Percentiles rank a stretch among this genome's conserved stretches.
These are phyloP conservation scores for Termitomyces sp. DNA, from an alignment of 768 basidiomycete species.

Conservation along the genomic window DNA sequence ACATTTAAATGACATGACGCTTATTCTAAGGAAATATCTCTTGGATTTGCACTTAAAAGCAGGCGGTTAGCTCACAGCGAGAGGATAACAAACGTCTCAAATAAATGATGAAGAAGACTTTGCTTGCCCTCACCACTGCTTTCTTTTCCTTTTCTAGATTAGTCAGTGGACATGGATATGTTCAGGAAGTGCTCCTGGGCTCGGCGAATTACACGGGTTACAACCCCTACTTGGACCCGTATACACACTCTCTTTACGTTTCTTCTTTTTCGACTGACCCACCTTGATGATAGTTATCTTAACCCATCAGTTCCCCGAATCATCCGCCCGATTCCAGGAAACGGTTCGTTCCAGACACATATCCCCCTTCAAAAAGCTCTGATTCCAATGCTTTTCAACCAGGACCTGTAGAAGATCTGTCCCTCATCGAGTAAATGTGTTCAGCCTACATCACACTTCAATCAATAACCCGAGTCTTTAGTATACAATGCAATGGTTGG, in stretches of 20 bases:
- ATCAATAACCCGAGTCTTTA: background rate
- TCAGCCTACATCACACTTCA: no score
- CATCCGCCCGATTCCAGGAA: slow-evolving; percentile 31
- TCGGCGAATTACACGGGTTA: slow-evolving; percentile 28
- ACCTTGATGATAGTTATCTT: slow-evolving; percentile 14
- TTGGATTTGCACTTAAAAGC: background rate
- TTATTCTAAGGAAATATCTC: background rate
- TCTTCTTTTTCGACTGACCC: background rate
- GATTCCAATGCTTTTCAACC: background rate
- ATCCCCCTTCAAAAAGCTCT: no score
- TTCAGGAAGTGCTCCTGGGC: slow-evolving; percentile 29
- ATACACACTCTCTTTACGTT: background rate
- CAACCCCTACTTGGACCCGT: slow-evolving; percentile 31
- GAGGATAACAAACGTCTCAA: background rate
- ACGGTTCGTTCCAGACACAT: slow-evolving; percentile 11
- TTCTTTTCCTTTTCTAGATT: slow-evolving; percentile 8
- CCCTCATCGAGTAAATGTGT: slow-evolving; percentile 25
- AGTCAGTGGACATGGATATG: slow-evolving; percentile 30
- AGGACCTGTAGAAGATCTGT: slow-evolving; percentile 31
- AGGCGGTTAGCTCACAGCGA: background rate
- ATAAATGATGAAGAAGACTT: slow-evolving; percentile 1
- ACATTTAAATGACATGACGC: background rate
- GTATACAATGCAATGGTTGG: slow-evolving; percentile 30
- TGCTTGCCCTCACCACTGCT: slow-evolving; percentile 7
- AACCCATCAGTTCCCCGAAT: slow-evolving; percentile 30